Conservation (phyloP, 2,329 filamentous ascomycete species). For the Hymenoscyphus fraxineus region DNA sequence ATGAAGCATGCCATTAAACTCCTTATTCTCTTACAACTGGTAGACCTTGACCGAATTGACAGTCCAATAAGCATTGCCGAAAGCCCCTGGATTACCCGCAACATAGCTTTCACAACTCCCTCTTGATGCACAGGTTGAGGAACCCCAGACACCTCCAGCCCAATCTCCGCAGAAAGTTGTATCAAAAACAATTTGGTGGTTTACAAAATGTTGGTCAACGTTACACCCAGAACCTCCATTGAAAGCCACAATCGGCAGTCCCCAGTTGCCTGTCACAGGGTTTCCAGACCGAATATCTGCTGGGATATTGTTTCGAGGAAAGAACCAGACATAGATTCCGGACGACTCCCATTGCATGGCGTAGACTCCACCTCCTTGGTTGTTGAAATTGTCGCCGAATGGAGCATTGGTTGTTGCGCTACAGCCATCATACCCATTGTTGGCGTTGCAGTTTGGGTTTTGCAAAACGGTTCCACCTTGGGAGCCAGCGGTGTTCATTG, state of each 20-base stretch:
- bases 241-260: slow-evolving; percentile 64
- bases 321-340: slow-evolving; percentile 74
- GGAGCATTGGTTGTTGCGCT: slow-evolving; percentile 41
- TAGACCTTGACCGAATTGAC: slow-evolving; percentile 32
- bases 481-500: slow-evolving; percentile 38
- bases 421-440: slow-evolving; percentile 42
- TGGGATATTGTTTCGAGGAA: slow-evolving; percentile 62
- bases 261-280: slow-evolving; percentile 66
- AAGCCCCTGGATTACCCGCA: slow-evolving; percentile 26
- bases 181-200: slow-evolving; percentile 70
- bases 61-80: slow-evolving; percentile 27
- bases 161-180: slow-evolving; percentile 71
- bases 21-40: slow-evolving; percentile 14
- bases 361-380: slow-evolving; percentile 62
- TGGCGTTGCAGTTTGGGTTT: slow-evolving; percentile 43
- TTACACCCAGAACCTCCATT: slow-evolving; percentile 59
- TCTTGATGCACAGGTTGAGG: slow-evolving; percentile 15
- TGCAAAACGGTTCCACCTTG: slow-evolving; percentile 40
- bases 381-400: slow-evolving; percentile 66
- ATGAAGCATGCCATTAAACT: neutral
- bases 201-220: slow-evolving; percentile 60
- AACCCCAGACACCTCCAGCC: slow-evolving; percentile 25
- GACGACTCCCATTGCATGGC: slow-evolving; percentile 66
- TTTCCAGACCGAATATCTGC: slow-evolving; percentile 52
- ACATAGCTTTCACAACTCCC: slow-evolving; percentile 26